phyloP scores from a whole-genome alignment of 164 flowering plant species.

The Buxus sempervirens region DNA sequence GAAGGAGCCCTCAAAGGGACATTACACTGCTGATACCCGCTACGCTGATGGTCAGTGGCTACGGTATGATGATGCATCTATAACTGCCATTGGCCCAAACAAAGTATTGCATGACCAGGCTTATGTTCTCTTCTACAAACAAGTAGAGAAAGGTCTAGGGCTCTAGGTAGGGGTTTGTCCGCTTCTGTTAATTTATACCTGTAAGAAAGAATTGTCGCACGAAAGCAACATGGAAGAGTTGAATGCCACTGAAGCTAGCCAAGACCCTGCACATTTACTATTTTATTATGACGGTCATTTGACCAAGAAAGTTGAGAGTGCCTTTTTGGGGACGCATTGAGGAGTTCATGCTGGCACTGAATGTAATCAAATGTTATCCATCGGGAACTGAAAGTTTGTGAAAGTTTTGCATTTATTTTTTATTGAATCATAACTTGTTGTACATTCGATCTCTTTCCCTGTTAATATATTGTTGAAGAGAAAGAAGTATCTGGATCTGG shows the following conservation, averaged over 20 bases:
- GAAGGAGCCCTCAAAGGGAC: conserved; percentile 86
- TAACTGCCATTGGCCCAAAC: conserved; percentile 44
- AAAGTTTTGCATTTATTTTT: no score
- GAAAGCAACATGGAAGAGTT: background rate
- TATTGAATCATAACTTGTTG: no score
- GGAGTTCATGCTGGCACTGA: no score
- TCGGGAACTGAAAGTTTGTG: no score
- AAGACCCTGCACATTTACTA: background rate
- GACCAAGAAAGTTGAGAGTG: no score
- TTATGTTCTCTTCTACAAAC: conserved; percentile 86
- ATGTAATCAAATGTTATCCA: no score
- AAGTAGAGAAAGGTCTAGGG: conserved; percentile 15
- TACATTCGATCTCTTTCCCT: no score
- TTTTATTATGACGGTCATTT: no score
- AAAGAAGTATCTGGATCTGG: no score
- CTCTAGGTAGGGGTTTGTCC: background rate
- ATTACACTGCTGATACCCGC: conserved; percentile 83
- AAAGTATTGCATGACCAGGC: conserved; percentile 89
- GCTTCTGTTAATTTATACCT: background rate
- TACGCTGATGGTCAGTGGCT: conserved; percentile 64
- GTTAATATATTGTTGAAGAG: no score
- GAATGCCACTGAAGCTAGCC: background rate
- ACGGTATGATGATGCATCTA: conserved; percentile 79
- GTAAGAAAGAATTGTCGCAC: background rate
- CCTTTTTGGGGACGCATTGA: no score